Base-by-base conservation (phyloP, 2,329 filamentous ascomycete species). In the Paracoccidioides lutzii region DNA sequence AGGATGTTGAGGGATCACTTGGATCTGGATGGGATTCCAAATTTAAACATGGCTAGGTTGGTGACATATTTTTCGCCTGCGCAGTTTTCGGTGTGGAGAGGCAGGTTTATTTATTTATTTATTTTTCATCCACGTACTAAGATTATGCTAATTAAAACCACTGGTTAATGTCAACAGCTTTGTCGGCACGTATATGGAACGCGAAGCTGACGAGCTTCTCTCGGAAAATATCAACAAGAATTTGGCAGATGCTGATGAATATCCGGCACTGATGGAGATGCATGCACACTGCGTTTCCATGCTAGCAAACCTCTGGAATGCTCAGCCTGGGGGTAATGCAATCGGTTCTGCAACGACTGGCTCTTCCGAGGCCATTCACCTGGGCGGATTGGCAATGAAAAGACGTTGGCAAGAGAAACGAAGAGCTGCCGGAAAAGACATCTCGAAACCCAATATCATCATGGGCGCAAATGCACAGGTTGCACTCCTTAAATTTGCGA, bases 401-500 rank as follows among this genome's bases (percentile, higher is more conserved):
- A 75, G 83, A n/a, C 75, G 81, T 22, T 88, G 84, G 85, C 82
- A 87, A 66, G 80, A 85, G 62, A 78, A 77, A 61, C 76, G 83
- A 32, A 73, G 70, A 55, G 75, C 73, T 0, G 77, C 76, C 41
- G 82, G 83, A 12, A 85, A 87, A 59, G 81, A 84, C 60, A 79
- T 76, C 1, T 74, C 69, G 1, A 81, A 78, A 37, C 85, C 85
- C 1, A 88, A 88, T 64, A 87, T 88, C 59, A 74, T 88, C 63
- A 88, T 88, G 84, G 84, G 83, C 1, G 76, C 81, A 30, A 87
- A 87, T 61, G 84, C 84, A 1, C 85, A 88, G 68, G 84, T 88
- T 0, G 84, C 84, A 0, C 74, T 87, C 44, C 81, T 87, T 69
- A 88, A 88, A 65, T 87, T 87, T 59, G 83, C 84, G 2, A 71